Base-by-base conservation (phyloP, 345 rosid species). In the Eucalyptus virginea region DNA sequence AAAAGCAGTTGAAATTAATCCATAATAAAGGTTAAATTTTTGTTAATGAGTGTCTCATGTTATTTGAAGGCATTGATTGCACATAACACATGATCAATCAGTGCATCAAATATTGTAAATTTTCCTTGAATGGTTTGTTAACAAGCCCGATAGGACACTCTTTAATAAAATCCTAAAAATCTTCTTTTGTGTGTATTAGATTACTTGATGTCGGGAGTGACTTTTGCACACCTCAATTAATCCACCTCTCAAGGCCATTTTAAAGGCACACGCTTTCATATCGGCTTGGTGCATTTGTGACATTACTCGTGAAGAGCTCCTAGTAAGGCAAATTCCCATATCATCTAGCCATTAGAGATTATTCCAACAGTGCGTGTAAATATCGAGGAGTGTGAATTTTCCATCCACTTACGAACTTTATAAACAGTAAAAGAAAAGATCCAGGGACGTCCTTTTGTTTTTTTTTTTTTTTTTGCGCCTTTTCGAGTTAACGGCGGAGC, bases 171-270 rank as follows among this genome's bases (percentile, higher is more conserved):
- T 56, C 6, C 62, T 10, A 56, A 52, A 52, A 19, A 8, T 52
- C 2, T 52, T 0, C 5, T 52, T 52, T 52, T 52, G 24, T 0
- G 1, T 19, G 19, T 52, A 52, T 52, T 1, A 0, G 24, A 52
- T 3, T 52, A 52, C 19, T 52, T 19, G 10, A 52, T 9, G 6
- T 56, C 1, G 0, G 1, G 13, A 56, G 6, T 24, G 6, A 56
- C 62, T 56, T 56, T 56, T 6, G 3, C 0, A 1, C 62, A 24
- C 30, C 1, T 56, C 13, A 11, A 56, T 56, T 24, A 24, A 23
- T 56, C 30, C 3, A 24, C 62, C 62, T 24, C 30, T 5, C 0
- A 1, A 9, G 3, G 62, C 1, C 0, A 56, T 24, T 56, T 56
- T 24, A 56, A 24, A 0, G 30, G 0, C 6, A 9, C 62, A 10